These are phyloP conservation scores for Cubamyces sp. DNA, from an alignment of 768 basidiomycete genomes.

Conservation along the genomic window DNA sequence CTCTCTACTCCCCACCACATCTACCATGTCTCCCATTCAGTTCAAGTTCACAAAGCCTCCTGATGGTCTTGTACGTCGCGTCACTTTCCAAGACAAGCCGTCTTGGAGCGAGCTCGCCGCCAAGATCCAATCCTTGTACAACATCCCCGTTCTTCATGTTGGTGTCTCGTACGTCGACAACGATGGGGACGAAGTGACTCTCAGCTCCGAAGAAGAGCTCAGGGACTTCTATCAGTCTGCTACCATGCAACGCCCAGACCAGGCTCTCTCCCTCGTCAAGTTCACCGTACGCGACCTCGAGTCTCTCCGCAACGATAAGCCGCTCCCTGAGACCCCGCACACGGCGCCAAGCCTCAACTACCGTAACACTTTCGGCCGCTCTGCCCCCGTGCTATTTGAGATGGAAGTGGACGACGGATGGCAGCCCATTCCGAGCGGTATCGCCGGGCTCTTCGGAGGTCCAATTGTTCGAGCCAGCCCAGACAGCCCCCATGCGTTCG, in stretches of 20 bases:
- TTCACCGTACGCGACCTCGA: constrained; percentile 66
- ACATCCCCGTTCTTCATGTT: constrained; percentile 59
- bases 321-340: constrained; percentile 38
- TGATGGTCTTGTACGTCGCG: constrained; percentile 61
- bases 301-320: constrained; percentile 38
- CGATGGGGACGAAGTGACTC: constrained; percentile 77
- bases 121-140: constrained; percentile 58
- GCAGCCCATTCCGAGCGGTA: constrained; percentile 53
- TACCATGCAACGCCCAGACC: constrained; percentile 22
- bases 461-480: constrained; percentile 24
- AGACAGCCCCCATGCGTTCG: constrained; percentile 63
- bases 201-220: constrained; percentile 79
- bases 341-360: constrained; percentile 31
- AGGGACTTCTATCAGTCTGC: constrained; percentile 62
- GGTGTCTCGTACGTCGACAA: constrained; percentile 73
- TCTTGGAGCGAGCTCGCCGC: constrained; percentile 60
- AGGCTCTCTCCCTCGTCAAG: constrained; percentile 47
- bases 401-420: constrained; percentile 58
- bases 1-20: constrained; percentile 24
- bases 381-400: constrained; percentile 50
- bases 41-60: constrained; percentile 67
- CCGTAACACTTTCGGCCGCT: constrained; percentile 65
- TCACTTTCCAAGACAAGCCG: constrained; percentile 55
- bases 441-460: constrained; percentile 43
- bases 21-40: constrained; percentile 50